Base-by-base conservation (phyloP, 768 basidiomycete species). In the Tricholoma furcatifolium region DNA sequence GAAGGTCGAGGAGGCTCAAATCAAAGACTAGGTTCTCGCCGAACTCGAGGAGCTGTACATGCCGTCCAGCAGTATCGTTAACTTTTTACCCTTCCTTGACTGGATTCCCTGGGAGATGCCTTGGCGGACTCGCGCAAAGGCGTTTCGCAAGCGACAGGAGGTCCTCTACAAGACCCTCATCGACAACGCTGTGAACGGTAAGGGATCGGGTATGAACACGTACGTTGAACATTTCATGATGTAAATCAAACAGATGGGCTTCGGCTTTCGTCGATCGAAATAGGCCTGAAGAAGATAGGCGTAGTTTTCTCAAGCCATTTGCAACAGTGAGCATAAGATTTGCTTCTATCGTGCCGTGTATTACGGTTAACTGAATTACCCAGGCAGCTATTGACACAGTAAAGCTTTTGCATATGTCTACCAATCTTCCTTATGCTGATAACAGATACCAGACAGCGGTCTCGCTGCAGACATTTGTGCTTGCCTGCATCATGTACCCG, bases 401-500 rank as follows among this genome's bases (percentile, higher is more conserved):
- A 24, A n/a, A 27, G 21, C 20, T 12, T 43, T 43, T 4, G 24
- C 21, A 24, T 12, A 12, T 24, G 12, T 24, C 11, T 21, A 12
- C 20, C 15, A n/a, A 9, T 17, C n/a, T 15, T 15, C 7, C 20
- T 21, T 24, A 6, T 43, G 11, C 24, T 12, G 18, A 24, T 24
- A 12, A 3, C n/a, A n/a, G 7, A 6, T 42, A 7, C 36, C 24
- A 71, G 70, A 69, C 66, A 0, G 62, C 60, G 15, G 60, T 65
- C 6, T 50, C 65, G 0, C 46, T 73, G 1, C 51, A 52, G 15
- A 57, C 65, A 1, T 72, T 77, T 55, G 53, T 75, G 43, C 62
- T 76, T 17, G 68, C 70, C 7, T 72, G 77, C 70, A 62, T 70
- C 12, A 50, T 63, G n/a, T 58, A 73, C 53, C 76, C 75, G 0